Percentiles rank a stretch among this genome's conserved stretches.
Conservation (phyloP, 2,329 filamentous ascomycete species). For the Septoria linicola region DNA sequence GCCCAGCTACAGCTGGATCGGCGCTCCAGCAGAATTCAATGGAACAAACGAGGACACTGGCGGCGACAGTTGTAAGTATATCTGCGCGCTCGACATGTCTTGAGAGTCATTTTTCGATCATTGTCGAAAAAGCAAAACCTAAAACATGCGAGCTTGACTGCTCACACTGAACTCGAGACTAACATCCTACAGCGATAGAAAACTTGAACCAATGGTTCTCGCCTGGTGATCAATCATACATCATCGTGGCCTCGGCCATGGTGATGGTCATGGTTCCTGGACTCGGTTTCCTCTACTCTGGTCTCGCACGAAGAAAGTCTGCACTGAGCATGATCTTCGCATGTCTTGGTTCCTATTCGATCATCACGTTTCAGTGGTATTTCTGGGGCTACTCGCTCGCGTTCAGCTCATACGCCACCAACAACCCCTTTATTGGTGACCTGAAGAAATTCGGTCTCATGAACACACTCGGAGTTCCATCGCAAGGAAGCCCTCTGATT, state of each 20-base stretch:
- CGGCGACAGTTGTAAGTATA: constrained; percentile 72
- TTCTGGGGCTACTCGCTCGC: constrained; percentile 98
- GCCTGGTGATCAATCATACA: constrained; percentile 89
- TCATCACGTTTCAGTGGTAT: constrained; percentile 98
- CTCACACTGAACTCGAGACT: neutral
- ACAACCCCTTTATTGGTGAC: constrained; percentile 82
- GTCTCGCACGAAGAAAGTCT: constrained; percentile 94
- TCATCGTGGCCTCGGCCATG: constrained; percentile 85
- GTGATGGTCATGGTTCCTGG: constrained; percentile 95
- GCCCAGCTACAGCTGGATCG: constrained; percentile 45
- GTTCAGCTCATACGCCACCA: constrained; percentile 77
- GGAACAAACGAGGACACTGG: constrained; percentile 62
- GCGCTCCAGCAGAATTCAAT: constrained; percentile 49
- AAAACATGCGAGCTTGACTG: neutral
- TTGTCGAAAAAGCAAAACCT: constrained; percentile 17
- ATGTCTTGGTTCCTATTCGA: constrained; percentile 87
- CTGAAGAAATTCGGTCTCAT: constrained; percentile 84
- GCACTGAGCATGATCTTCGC: constrained; percentile 97
- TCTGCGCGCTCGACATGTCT: neutral
- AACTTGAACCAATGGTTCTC: constrained; percentile 97
- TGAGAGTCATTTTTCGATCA: no score
- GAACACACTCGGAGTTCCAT: constrained; percentile 80
- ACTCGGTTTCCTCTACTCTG: constrained; percentile 95
- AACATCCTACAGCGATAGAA: constrained; percentile 60
- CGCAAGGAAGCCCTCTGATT: constrained; percentile 81